Evolutionary conservation across 2,329 filamentous ascomycete species (phyloP).

Genomic region (Aureobasidium sp.): DNA sequence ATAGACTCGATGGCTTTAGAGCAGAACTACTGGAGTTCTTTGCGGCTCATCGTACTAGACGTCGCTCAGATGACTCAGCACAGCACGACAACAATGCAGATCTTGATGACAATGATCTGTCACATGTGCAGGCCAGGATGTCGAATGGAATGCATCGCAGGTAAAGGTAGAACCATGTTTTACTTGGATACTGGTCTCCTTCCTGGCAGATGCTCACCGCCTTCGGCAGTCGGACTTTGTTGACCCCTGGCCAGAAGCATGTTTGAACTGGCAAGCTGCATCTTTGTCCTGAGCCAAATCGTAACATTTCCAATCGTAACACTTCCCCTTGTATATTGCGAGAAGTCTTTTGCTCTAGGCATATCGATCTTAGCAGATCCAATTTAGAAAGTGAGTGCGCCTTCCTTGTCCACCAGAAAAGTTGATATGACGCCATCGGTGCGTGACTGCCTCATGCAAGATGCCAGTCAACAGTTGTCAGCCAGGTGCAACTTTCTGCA

Average conservation of each 20-base stretch:
- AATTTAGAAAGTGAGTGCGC: not conserved
- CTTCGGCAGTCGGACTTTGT: not conserved
- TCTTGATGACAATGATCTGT: not conserved
- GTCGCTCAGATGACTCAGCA: no score
- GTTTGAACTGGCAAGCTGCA: not conserved
- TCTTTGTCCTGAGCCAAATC: not conserved
- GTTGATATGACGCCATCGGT: not conserved
- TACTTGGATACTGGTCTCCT: not conserved
- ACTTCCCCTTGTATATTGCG: not conserved
- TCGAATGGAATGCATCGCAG: not conserved
- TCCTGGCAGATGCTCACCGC: constrained; percentile 1
- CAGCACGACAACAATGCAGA: not conserved
- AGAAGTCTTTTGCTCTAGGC: not conserved
- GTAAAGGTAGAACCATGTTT: not conserved
- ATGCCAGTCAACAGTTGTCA: constrained; percentile 1
- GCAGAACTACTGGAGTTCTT: not conserved
- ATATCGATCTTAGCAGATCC: not conserved
- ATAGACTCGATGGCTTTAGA: not conserved
- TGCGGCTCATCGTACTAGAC: not conserved
- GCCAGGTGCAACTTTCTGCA: not conserved
- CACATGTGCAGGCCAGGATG: not conserved
- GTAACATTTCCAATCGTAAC: not conserved
- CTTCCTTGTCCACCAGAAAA: not conserved
- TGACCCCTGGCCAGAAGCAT: not conserved
- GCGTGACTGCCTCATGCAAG: not conserved